A percentile compares a stretch with the other conserved stretches of the same genome.
These are phyloP conservation scores for Vitis hybrid DNA, from an alignment of 177 flowering plant genomes.

Conservation along the genomic window DNA sequence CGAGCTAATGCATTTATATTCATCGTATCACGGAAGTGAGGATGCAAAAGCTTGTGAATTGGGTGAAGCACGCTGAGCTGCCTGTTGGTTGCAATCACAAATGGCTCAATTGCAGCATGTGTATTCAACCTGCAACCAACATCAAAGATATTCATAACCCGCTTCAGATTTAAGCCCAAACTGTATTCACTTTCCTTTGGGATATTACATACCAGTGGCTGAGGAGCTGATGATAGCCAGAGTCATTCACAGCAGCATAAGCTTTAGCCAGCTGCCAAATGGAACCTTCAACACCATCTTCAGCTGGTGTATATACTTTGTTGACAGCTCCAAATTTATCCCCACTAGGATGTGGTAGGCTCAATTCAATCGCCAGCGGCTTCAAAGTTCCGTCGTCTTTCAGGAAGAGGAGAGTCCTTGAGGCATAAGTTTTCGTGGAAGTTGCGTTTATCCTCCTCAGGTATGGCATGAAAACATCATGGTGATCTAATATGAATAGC, in stretches of 20 bases:
- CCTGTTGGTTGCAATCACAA: too few relatives aligned
- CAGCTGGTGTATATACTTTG: slow-evolving; percentile 55
- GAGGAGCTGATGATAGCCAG: slow-evolving; percentile 60
- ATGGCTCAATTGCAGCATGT: too few relatives aligned
- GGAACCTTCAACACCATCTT: slow-evolving; percentile 49
- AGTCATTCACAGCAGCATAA: slow-evolving; percentile 64
- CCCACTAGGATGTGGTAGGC: slow-evolving; percentile 38
- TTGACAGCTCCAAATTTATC: slow-evolving; percentile 45
- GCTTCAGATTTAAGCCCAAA: too few relatives aligned
- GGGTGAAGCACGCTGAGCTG: too few relatives aligned
- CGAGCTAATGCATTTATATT: slow-evolving; percentile 68
- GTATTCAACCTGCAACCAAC: too few relatives aligned
- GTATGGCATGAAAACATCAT: too few relatives aligned
- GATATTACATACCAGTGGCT: too few relatives aligned
- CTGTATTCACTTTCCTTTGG: too few relatives aligned
- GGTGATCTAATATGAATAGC: too few relatives aligned
- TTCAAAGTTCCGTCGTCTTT: slow-evolving; percentile 51
- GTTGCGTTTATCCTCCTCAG: slow-evolving; percentile 20
- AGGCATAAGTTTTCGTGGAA: slow-evolving; percentile 52
- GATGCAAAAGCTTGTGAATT: slow-evolving; percentile 29
- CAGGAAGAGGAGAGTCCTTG: slow-evolving; percentile 57
- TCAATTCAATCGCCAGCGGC: slow-evolving; percentile 71
- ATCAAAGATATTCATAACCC: too few relatives aligned
- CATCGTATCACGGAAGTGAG: slow-evolving; percentile 87
- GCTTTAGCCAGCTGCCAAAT: slow-evolving; percentile 87